A percentile compares a stretch with the other conserved stretches of the same genome.
phyloP scores from a whole-genome alignment of 2,329 filamentous ascomycete genomes.

The Aotearoamyces nothofagi region DNA sequence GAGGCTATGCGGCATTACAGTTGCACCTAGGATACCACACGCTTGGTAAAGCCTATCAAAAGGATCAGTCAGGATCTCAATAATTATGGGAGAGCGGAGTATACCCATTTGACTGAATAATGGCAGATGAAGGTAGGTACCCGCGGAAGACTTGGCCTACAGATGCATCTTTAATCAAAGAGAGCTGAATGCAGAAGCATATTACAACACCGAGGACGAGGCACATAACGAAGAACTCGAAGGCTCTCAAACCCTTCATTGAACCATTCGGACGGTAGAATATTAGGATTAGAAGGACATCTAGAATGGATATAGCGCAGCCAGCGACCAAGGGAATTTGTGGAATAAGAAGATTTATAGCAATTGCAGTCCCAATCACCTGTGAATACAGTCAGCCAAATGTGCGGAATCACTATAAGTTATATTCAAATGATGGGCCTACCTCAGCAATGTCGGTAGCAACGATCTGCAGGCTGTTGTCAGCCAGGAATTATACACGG shows the following conservation, averaged over 20 bases:
- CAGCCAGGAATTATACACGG: conserved; percentile 8
- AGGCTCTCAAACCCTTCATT: conserved; percentile 43
- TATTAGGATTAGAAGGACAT: conserved; percentile 51
- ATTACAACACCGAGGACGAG: conserved; percentile 54
- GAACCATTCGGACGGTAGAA: conserved; percentile 47
- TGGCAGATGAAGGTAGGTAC: conserved; percentile 43
- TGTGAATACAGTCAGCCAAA: conserved; percentile 9
- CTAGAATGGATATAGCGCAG: conserved; percentile 51
- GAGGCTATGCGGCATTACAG: conserved; percentile 56
- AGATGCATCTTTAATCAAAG: conserved; percentile 38
- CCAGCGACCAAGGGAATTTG: conserved; percentile 51
- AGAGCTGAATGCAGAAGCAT: conserved; percentile 57
- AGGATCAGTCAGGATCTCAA: not conserved
- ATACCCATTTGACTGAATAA: conserved; percentile 40
- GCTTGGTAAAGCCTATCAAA: conserved; percentile 41
- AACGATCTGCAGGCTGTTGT: conserved; percentile 24
- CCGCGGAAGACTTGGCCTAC: conserved; percentile 47
- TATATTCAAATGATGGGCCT: conserved; percentile 20
- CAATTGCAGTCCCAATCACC: conserved; percentile 59
- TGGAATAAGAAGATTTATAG: conserved; percentile 48
- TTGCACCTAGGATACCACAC: conserved; percentile 64
- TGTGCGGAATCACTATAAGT: no score
- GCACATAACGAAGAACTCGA: conserved; percentile 47
- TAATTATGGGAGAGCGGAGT: conserved; percentile 4
- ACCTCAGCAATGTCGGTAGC: conserved; percentile 42